Evolutionary conservation across 306 rosid genomes (phyloP).

Genomic region (Parietaria judaica): DNA sequence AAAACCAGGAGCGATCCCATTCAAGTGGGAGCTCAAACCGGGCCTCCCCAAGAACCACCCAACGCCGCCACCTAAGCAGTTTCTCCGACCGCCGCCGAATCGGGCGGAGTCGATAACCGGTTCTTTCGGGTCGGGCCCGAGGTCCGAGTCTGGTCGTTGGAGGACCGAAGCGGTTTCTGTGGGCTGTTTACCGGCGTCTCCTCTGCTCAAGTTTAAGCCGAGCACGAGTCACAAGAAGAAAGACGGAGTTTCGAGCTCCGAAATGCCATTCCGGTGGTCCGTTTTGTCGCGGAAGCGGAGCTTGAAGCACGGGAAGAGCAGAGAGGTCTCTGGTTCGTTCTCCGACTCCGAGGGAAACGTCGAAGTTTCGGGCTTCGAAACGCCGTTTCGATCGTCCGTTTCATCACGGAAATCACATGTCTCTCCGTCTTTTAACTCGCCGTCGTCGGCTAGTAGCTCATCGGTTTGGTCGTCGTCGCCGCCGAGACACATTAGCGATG

Average conservation of each 20-base stretch:
- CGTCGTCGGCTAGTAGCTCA: slow-evolving; percentile 49
- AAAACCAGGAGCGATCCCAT: slow-evolving; percentile 73
- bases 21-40: slow-evolving; percentile 91
- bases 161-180: slow-evolving; percentile 34
- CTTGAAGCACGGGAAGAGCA: too few species aligned
- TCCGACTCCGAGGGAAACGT: too few species aligned
- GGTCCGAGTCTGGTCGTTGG: slow-evolving; percentile 52
- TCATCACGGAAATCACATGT: slow-evolving; percentile 24
- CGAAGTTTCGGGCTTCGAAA: slow-evolving; percentile 39
- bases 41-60: slow-evolving; percentile 52
- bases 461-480: slow-evolving; percentile 35
- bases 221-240: slow-evolving; percentile 14
- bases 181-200: slow-evolving; percentile 73
- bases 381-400: slow-evolving; percentile 48
- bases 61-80: slow-evolving; percentile 21
- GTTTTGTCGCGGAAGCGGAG: slow-evolving; percentile 27
- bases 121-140: slow-evolving; percentile 38
- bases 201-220: slow-evolving; percentile 35
- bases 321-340: too few species aligned
- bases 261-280: slow-evolving; percentile 54
- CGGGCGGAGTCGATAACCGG: slow-evolving; percentile 22
- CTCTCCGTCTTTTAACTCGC: slow-evolving; percentile 23
- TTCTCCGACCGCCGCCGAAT: slow-evolving; percentile 51
- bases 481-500: slow-evolving; percentile 48
- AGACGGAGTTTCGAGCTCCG: slow-evolving; percentile 39